Conservation (phyloP, 805 yeast species). For the Candida qinlingensis region DNA sequence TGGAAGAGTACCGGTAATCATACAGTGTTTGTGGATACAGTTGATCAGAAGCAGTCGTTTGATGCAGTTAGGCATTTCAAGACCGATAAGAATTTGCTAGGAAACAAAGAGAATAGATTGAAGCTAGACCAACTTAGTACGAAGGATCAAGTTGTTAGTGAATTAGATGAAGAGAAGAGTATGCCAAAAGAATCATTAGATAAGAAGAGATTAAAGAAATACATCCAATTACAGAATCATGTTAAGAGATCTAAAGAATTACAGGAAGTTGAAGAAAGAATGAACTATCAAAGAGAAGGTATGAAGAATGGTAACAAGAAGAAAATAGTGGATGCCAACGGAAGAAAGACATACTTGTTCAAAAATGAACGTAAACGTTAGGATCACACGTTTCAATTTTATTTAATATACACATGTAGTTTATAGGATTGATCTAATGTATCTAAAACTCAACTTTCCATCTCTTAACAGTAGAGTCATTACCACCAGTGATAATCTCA, state of each 20-base stretch:
- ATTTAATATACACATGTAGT: neutral
- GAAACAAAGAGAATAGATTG: conserved; percentile 4
- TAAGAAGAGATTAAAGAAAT: conserved; percentile 55
- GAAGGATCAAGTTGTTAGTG: conserved; percentile 16
- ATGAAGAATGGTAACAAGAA: conserved; percentile 89
- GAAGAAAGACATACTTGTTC: conserved; percentile 78
- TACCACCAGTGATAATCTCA: conserved; percentile 63
- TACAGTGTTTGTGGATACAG: conserved; percentile 75
- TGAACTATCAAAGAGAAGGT: conserved; percentile 76
- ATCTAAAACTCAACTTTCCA: conserved; percentile 44
- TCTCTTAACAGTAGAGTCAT: conserved; percentile 72
- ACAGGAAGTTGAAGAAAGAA: conserved; percentile 58
- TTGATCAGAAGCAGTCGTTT: conserved; percentile 50
- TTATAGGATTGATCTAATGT: neutral
- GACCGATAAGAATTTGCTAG: conserved; percentile 53
- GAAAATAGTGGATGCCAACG: conserved; percentile 62
- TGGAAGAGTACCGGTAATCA: conserved; percentile 67
- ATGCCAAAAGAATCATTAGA: conserved; percentile 36
- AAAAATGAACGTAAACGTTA: conserved; percentile 64
- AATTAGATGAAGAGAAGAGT: conserved; percentile 22
- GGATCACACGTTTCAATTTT: neutral
- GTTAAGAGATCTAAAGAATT: conserved; percentile 68
- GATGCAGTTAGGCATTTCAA: conserved; percentile 61
- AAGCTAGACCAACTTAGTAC: conserved; percentile 1
- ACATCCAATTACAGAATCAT: conserved; percentile 54